phyloP scores from a whole-genome alignment of 2,329 filamentous ascomycete species.

The Lecanicillium sp. region DNA sequence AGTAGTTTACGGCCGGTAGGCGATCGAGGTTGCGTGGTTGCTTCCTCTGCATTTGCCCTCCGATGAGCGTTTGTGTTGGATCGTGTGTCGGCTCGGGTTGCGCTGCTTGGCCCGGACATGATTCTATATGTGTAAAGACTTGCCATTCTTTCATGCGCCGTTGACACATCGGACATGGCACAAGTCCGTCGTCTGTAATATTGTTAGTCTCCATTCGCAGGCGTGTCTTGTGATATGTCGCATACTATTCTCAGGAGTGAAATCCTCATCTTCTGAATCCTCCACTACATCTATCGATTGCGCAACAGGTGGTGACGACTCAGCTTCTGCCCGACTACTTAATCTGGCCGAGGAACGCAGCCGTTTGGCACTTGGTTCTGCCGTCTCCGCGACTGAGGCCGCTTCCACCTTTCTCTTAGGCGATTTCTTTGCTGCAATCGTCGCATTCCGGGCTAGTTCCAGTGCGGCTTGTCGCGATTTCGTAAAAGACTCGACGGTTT shows the following conservation, averaged over 20 bases:
- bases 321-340: conserved; percentile 32
- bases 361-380: conserved; percentile 33
- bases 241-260: conserved; percentile 20
- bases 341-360: conserved; percentile 43
- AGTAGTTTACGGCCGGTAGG: conserved; percentile 77
- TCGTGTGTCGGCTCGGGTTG: conserved; percentile 6
- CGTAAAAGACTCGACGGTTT: conserved; percentile 73
- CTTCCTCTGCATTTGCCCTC: conserved; percentile 16
- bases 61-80: not conserved
- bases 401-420: conserved; percentile 46
- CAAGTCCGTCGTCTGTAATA: conserved; percentile 59
- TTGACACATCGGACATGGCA: conserved; percentile 75
- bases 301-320: conserved; percentile 13
- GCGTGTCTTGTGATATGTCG: not conserved
- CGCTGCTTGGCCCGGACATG: conserved; percentile 34
- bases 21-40: conserved; percentile 44
- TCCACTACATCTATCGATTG: conserved; percentile 14
- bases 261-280: conserved; percentile 21
- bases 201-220: conserved; percentile 8
- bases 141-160: conserved; percentile 69
- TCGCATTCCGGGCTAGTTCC: conserved; percentile 45
- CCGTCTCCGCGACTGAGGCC: conserved; percentile 19
- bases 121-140: conserved; percentile 77
- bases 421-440: conserved; percentile 3
- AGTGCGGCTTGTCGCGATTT: conserved; percentile 55